These are phyloP conservation scores for Chlamydomonas incerta DNA, from an alignment of 139 green algal genomes.

Conservation along the genomic window DNA sequence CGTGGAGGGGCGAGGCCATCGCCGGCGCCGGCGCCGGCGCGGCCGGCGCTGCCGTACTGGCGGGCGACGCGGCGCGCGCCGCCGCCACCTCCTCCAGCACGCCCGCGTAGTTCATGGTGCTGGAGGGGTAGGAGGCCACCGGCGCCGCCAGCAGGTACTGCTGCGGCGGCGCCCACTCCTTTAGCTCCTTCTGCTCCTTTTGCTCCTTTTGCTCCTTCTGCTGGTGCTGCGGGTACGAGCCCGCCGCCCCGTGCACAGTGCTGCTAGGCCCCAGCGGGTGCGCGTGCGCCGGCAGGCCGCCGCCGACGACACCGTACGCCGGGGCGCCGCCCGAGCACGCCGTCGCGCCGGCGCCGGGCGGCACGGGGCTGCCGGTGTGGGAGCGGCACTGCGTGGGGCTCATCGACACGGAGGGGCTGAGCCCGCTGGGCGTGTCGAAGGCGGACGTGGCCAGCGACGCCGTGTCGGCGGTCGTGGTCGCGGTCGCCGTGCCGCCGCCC, in stretches of 20 bases:
- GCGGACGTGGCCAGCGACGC: no score
- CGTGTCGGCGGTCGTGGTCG: no score
- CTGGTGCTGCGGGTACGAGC: no score
- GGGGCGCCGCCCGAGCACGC: neutral
- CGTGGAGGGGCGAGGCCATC: no score
- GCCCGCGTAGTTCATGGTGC: neutral
- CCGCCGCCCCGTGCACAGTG: no score
- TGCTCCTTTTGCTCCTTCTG: no score
- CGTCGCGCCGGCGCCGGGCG: neutral
- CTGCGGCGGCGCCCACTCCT: neutral
- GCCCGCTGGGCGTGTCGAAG: neutral
- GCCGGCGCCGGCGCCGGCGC: no score
- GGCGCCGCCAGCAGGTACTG: neutral
- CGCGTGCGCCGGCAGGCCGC: neutral
- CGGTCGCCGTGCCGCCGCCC: neutral
- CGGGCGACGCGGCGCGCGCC: neutral
- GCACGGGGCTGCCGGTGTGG: neutral
- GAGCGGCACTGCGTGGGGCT: neutral
- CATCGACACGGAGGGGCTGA: constrained; percentile 4
- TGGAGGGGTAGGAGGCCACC: neutral
- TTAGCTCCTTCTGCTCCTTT: no score
- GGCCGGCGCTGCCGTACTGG: neutral
- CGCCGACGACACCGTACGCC: neutral
- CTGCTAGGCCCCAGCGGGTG: no score
- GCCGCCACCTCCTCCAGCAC: neutral